Percentiles rank a stretch among this genome's conserved stretches.
phyloP scores from a whole-genome alignment of 1,284 basidiomycete genomes.

The Mycena citricolor region DNA sequence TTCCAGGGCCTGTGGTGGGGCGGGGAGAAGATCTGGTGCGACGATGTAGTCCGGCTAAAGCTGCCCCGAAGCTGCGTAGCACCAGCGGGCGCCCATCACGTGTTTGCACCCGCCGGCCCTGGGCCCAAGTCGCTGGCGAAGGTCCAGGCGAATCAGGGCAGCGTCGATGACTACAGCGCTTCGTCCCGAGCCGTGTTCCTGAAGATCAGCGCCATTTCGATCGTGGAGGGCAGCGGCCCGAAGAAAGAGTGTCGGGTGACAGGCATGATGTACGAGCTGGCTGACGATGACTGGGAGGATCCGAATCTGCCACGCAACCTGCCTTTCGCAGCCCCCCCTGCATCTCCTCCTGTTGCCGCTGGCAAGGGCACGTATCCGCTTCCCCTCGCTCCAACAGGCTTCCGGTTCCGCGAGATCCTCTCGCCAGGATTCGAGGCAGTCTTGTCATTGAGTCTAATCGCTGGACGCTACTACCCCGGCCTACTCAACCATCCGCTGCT shows the following conservation, averaged over 20 bases:
- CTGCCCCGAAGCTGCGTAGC: constrained; percentile 62
- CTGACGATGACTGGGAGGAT: constrained; percentile 67
- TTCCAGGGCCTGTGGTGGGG: constrained; percentile 89
- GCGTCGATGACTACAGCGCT: constrained; percentile 44
- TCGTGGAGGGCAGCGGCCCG: constrained; percentile 45
- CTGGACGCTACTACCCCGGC: constrained; percentile 73
- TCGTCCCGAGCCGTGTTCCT: constrained; percentile 65
- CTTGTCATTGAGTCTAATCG: constrained; percentile 63
- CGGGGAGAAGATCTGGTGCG: constrained; percentile 83
- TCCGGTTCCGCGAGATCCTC: constrained; percentile 68
- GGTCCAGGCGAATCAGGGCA: constrained; percentile 21
- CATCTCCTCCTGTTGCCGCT: constrained; percentile 32
- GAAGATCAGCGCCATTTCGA: constrained; percentile 58
- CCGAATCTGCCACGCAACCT: constrained; percentile 25
- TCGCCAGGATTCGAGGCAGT: constrained; percentile 61
- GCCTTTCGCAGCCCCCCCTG: too few species aligned
- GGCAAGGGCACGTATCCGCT: constrained; percentile 38
- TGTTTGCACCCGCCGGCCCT: constrained; percentile 60
- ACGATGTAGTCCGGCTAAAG: constrained; percentile 81
- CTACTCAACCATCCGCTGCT: constrained; percentile 63
- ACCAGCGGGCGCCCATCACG: constrained; percentile 55
- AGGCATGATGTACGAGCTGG: constrained; percentile 74
- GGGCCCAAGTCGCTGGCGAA: constrained; percentile 39
- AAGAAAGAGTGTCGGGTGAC: constrained; percentile 61
- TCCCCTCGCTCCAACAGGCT: constrained; percentile 62